Percentiles rank a stretch among this genome's conserved stretches.
These are phyloP conservation scores for Abrus pulchellus DNA, from an alignment of 306 rosid genomes.

Conservation along the genomic window DNA sequence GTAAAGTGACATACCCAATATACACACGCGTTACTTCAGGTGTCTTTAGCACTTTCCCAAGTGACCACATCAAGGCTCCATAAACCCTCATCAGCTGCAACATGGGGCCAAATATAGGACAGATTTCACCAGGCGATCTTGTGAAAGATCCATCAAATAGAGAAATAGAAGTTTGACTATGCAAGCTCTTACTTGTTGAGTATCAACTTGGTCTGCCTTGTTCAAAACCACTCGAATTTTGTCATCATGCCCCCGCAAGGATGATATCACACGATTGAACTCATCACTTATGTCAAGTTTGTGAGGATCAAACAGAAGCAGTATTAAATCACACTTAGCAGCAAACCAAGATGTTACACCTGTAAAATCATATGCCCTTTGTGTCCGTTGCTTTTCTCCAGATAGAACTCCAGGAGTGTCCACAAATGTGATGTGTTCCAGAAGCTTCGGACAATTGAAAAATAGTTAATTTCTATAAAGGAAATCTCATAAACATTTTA, in stretches of 20 bases:
- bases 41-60: constrained; percentile 92
- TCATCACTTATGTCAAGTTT: constrained; percentile 94
- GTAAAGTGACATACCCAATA: constrained; percentile 73
- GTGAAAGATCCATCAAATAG: constrained; percentile 33
- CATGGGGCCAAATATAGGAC: constrained; percentile 29
- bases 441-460: constrained; percentile 59
- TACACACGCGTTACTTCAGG: constrained; percentile 95
- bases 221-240: constrained; percentile 92
- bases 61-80: constrained; percentile 99
- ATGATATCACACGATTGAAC: constrained; percentile 92
- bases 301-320: constrained; percentile 92
- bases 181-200: constrained; percentile 75
- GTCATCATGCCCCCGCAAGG: constrained; percentile 90
- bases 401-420: constrained; percentile 96
- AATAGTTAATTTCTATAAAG: constrained; percentile 11
- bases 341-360: constrained; percentile 98
- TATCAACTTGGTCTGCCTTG: constrained; percentile 93
- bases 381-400: constrained; percentile 95
- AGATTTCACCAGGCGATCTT: constrained; percentile 1
- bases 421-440: constrained; percentile 89
- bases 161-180: constrained; percentile 8
- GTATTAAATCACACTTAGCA: constrained; percentile 88
- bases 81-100: constrained; percentile 93
- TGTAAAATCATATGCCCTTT: constrained; percentile 86
- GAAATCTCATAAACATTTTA: not conserved